phyloP scores from a whole-genome alignment of 169 alveolate species.

The Plasmodium fragile region DNA sequence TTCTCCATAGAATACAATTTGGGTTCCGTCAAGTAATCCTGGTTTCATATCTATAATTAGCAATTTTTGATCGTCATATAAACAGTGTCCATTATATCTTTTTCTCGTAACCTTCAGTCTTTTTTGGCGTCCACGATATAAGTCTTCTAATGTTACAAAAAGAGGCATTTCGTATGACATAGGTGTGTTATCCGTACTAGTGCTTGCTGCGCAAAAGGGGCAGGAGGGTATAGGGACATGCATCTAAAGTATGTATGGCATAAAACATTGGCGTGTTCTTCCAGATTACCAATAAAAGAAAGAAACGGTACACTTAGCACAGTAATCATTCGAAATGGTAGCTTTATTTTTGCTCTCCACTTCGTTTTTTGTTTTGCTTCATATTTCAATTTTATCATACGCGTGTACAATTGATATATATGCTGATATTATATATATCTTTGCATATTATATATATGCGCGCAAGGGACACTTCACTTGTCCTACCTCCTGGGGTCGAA shows the following conservation, averaged over 20 bases:
- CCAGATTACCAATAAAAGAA: not conserved
- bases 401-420: not conserved
- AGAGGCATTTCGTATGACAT: constrained; percentile 82
- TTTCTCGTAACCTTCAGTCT: constrained; percentile 86
- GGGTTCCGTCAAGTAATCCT: constrained; percentile 89
- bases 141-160: constrained; percentile 86
- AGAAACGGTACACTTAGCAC: not conserved
- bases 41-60: constrained; percentile 87
- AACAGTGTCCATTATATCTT: constrained; percentile 77
- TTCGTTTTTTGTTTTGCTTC: not conserved
- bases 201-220: not conserved
- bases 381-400: not conserved
- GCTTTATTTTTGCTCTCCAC: not conserved
- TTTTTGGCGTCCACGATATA: constrained; percentile 83
- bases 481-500: not conserved
- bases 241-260: not conserved
- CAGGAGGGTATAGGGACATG: not conserved
- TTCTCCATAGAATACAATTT: constrained; percentile 85
- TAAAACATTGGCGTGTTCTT: not conserved
- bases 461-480: not conserved
- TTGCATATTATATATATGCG: not conserved
- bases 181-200: constrained; percentile 13
- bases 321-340: not conserved
- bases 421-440: not conserved
- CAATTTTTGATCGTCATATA: constrained; percentile 84